Base-by-base conservation (phyloP, 2,329 filamentous ascomycete genomes). In the Trichoderma simmonsii region DNA sequence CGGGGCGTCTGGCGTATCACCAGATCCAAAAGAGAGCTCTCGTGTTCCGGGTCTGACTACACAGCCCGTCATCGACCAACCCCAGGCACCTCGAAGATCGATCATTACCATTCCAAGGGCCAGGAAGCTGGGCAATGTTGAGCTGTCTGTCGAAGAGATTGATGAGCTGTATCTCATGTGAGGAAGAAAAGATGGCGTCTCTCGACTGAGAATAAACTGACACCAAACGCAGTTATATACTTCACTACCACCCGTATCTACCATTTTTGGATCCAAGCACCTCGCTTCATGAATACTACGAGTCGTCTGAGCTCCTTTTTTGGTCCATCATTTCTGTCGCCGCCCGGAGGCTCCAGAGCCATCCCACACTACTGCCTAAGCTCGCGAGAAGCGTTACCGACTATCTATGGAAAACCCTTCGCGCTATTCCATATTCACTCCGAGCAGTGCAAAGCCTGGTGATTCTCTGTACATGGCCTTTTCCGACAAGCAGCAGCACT, bases 401-500 rank as follows among this genome's bases (percentile, higher is more conserved):
- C 39, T 39, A 30, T 24, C 24, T 69, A 61, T 69, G 56, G 66
- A 69, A 51, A 30, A 34, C 56, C 1, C 66, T 69, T 34, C 66
- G 66, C 36, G 51, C 66, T 26, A 69, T 69, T 24, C 66, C 66
- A 9, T 69, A 69, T 43, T 69, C 66, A 18, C 66, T 69, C 6
- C 28, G 66, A 14, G 66, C 26, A 28, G 66, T 69, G 7, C 66
- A 69, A 21, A 69, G 56, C 39, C 28, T 69, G 12, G 43, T 69
- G 21, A 51, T 69, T 4, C 36, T 61, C 30, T 69, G 56, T 24
- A 51, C 66, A 34, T 69, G 66, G 66, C 66, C 66, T 24, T 69
- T 69, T n/a, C 66, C 66, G 18, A 69, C 66, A 4, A 69, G 66
- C 36, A 69, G 66, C 18, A 69, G 66, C 56, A 69, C 66, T 14